Base-by-base conservation (phyloP, 2,329 filamentous ascomycete genomes). In the Arthrobotrys musiformis region DNA sequence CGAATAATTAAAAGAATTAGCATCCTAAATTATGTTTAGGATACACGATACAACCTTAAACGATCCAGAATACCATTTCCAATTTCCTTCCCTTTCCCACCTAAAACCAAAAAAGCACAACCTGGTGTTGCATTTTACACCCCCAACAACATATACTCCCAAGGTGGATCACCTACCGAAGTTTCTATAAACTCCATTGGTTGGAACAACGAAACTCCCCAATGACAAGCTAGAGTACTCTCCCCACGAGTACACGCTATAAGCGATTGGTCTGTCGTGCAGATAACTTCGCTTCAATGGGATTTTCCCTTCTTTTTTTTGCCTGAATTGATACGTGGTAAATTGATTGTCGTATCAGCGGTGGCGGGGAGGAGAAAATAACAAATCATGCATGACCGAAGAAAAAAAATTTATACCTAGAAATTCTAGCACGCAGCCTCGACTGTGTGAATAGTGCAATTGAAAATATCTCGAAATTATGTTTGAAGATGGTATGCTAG, bases 251-350 rank as follows among this genome's bases (percentile, higher is more conserved):
- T n/a, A n/a, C 17, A 58, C 54, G 30, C 33, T 58, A 40, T 58
- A 58, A 58, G 54, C 54, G 54, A 58, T 58, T 58, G 54, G 54
- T 26, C 54, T 58, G 26, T 58, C 33, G 26, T 58, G 54, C 54
- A 58, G 54, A 58, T 11, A 58, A 58, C n/a, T 37, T 58, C 52
- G 52, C 52, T 37, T 58, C 52, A 37, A 11, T 24, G 35, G 28
- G 17, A 7, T n/a, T 13, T 15, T n/a, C n/a, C 9, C 30, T 33
- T 33, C n/a, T 42, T 48, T 26, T 40, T 58, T 58, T 58, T 58
- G 54, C 54, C 54, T 58, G 54, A 58, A 58, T 40, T 58, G 54
- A 58, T 58, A 58, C 54, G 54, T 58, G 54, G 54, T 58, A 19
- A 56, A 58, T 26, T n/a, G 30, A 58, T 58, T 58, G 19, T 58